Base-by-base conservation (phyloP, 106 monocot genomes). In the Cymbidium sinense region DNA sequence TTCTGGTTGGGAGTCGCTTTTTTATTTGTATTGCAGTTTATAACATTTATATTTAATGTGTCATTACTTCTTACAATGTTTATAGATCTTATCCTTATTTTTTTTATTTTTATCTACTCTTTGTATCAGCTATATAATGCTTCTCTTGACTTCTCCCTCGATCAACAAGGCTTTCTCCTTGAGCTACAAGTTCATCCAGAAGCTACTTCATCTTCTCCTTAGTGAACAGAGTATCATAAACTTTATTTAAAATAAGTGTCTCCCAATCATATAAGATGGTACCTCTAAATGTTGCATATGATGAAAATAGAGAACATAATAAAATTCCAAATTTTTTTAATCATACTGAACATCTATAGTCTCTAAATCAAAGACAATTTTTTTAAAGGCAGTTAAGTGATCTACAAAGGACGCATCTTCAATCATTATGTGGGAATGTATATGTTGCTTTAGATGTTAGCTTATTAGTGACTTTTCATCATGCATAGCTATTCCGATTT, bases 261-360 rank as follows among this genome's bases (percentile, higher is more conserved):
- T 54, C 52, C 13, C 15, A 11, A 54, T 0, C 1, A 54, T 54
- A 54, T 54, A 54, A 3, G 3, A 54, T 54, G 20, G 5, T 54
- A 54, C 12, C 52, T 54, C 4, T 54, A 21, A 54, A 54, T 18
- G 52, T 54, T 21, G 20, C 20, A 54, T 54, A 54, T 54, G 15
- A 54, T 18, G 15, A 54, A 54, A 21, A 21, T 11, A 54, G 12
- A 4, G 69, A 69, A 69, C 69, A 69, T 11, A 69, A 69, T 12
- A 69, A 10, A 29, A 69, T 69, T 23, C 69, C 25, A 69, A 69
- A 69, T 69, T n/a, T 69, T 69, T 12, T 69, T 69, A 7, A 69
- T 69, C 69, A 27, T 69, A 69, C 1, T 69, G n/a, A 3, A 69
- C 69, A 7, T 69, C 12, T 5, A 69, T 69, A 0, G 3, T 9